Conservation (phyloP, 352 stramenopile species). For the Pilasporangium apinafurcum region DNA sequence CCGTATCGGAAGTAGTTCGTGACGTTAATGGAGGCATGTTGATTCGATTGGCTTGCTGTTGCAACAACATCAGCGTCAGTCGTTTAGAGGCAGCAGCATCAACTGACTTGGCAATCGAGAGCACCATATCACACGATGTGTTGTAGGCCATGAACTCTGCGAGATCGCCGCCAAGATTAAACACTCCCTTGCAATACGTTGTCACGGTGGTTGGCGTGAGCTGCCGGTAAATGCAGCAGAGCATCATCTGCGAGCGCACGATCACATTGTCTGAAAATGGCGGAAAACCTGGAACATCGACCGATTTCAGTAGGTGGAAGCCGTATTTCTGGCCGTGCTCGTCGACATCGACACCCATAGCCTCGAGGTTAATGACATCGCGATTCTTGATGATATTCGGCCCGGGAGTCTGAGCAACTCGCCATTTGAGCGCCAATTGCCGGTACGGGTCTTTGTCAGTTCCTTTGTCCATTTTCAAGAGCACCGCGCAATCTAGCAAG, state of each 20-base stretch:
- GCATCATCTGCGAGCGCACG: slow-evolving; percentile 39
- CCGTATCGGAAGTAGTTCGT: not conserved
- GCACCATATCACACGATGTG: slow-evolving; percentile 30
- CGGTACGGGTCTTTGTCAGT: slow-evolving; percentile 30
- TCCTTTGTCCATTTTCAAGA: slow-evolving; percentile 28
- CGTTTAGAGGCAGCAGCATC: slow-evolving; percentile 37
- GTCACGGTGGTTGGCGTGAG: slow-evolving; percentile 21
- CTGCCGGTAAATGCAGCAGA: slow-evolving; percentile 58
- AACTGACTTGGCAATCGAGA: slow-evolving; percentile 20
- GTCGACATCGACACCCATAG: slow-evolving; percentile 32
- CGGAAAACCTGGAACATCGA: slow-evolving; percentile 33
- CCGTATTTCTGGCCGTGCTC: slow-evolving; percentile 25
- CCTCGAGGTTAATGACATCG: slow-evolving; percentile 43
- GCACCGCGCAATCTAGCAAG: slow-evolving; percentile 29
- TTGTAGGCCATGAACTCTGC: slow-evolving; percentile 33
- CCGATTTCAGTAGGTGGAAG: slow-evolving; percentile 43
- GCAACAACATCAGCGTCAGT: slow-evolving; percentile 25
- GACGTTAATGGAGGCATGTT: slow-evolving; percentile 5
- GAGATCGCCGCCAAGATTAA: slow-evolving; percentile 38
- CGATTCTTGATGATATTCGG: slow-evolving; percentile 34
- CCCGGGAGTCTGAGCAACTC: slow-evolving; percentile 11
- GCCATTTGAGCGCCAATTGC: slow-evolving; percentile 50
- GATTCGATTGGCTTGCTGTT: slow-evolving; percentile 4
- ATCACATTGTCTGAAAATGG: slow-evolving; percentile 19
- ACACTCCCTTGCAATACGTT: slow-evolving; percentile 49